Base-by-base conservation (phyloP, 768 basidiomycete genomes). In the Hebeloma cylindrosporum region DNA sequence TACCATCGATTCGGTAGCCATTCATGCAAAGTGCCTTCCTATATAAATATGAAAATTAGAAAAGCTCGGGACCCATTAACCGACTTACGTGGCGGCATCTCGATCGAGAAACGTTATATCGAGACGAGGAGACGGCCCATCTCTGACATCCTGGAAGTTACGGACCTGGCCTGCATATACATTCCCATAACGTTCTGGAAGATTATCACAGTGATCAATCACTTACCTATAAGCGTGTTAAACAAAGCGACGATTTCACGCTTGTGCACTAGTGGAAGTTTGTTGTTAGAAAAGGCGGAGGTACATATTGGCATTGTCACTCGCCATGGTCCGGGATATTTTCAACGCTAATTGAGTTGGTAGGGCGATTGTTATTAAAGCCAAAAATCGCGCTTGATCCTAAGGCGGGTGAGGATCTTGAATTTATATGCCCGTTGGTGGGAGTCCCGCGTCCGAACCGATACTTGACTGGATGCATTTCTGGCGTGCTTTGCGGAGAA, bases 21-120 rank as follows among this genome's bases (percentile, higher is more conserved):
- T 78, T 75, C 80, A 86, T 79, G 53, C 78, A 79, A 40, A 86
- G 53, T 1, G 83, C 79, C 63, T 85, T 84, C 45, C 85, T 87
- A 43, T 7, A 21, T 23, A 40, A 17, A 18, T 40, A 34, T 32
- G 29, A 36, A 48, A 34, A 37, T 14, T 4, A 7, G 9, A 48
- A 25, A 33, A 29, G 3, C 38, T 7, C 23, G 18, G 9, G 36
- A n/a, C n/a, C n/a, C n/a, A n/a, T n/a, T n/a, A n/a, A n/a, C 33
- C 35, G 22, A 63, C 76, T 46, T 48, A 83, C 84, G 69, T 69
- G 39, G 77, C 76, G 10, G 74, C 67, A 50, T 83, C 81, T 4
- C 65, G 71, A 37, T 71, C 72, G 40, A 57, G 62, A 57, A 85
- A 85, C 2, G 72, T 69, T 33, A 86, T 68, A 48, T 79, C 75